Evolutionary conservation across 306 rosid genomes (phyloP), one percentile per base, ranked within the genome.

Genomic region (Trifolium dubium): DNA sequence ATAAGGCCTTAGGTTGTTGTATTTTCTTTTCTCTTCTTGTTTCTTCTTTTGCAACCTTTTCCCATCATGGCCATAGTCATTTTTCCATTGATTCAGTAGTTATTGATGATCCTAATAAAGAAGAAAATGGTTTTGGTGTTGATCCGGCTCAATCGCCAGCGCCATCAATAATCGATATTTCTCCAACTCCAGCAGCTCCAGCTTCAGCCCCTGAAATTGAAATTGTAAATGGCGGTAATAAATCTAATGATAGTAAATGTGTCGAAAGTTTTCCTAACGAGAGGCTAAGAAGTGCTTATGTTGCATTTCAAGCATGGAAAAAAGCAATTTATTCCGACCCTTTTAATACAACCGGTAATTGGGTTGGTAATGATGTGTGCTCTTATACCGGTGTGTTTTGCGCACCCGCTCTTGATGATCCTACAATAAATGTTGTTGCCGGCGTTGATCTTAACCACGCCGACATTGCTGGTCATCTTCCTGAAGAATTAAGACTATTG

Each of bases 351-450:
- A 77, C 85, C 0, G 39, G 64, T 5, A 66, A 83, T 10, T 86
- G 88, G 90, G 86, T 64, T 34, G 88, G 88, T 19, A 3, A 58
- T 3, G 72, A 86, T 79, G 88, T 86, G 53, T 86, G 86, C 70
- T 79, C 90, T 14, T 86, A 86, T 55, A 81, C 69, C 32, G 90
- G 90, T 18, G 83, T 86, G 19, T 86, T 64, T 46, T 86, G 90
- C 61, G 80, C 84, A 40, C 79, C 77, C 8, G 84, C 90, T 31
- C 81, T 83, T 54, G 84, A 86, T 47, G 79, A 83, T 18, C 77
- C 90, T 2, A 64, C 39, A 18, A 4, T 81, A 54, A 32, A 2
- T 13, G 90, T 79, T 8, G 88, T 86, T 44, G 87, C 86, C 15
- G 90, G 90, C 9, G 14, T 86, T 46, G 88, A 86, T 76, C 79